Evolutionary conservation across 352 stramenopile genomes (phyloP), one percentile per base, ranked within the genome.

Genomic region (Phytophthora tubulina): DNA sequence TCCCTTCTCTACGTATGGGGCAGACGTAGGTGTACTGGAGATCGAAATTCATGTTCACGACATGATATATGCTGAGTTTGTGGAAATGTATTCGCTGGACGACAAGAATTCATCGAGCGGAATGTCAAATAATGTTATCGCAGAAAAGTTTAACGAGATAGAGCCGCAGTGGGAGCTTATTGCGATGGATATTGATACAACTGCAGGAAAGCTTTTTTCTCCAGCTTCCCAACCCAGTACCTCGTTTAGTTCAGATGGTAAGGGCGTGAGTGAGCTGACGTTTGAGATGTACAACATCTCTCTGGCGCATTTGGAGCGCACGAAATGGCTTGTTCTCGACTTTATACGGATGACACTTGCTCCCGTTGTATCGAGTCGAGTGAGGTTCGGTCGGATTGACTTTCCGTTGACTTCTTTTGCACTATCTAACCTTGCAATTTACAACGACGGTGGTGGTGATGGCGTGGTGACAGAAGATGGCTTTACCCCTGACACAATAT

Each of bases 11-110:
- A 57, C 30, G 1, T 72, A 72, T 33, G 30, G 55, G 17, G 50
- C 63, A 6, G n/a, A 72, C 31, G 63, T 42, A 9, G 55, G 45
- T 2, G 30, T 76, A 4, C n/a, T 76, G 11, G 48, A 68, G 30
- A 39, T 72, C 9, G 69, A 76, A 41, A 60, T 76, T 58, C 69
- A 76, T 36, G 49, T 76, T 2, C 41, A 67, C 15, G 35, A 41
- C 9, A 32, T 56, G 17, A n/a, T 50, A 10, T 62, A 70, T 41
- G 41, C 38, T 17, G 21, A 14, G 27, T 38, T 46, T 4, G 41
- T 70, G 4, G 42, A 68, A 39, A 42, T 14, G 27, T 42, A 46
- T 46, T 27, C 69, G 15, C 53, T 67, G 14, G 7, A 30, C 35
- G 35, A 39, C 14, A 31, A 57, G 1, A 53, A 32, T 17, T 41